A percentile compares a stretch with the other conserved stretches of the same genome.
Evolutionary conservation across 495 filamentous ascomycete species (phyloP).

Genomic region (Baudoinia panamericana): DNA sequence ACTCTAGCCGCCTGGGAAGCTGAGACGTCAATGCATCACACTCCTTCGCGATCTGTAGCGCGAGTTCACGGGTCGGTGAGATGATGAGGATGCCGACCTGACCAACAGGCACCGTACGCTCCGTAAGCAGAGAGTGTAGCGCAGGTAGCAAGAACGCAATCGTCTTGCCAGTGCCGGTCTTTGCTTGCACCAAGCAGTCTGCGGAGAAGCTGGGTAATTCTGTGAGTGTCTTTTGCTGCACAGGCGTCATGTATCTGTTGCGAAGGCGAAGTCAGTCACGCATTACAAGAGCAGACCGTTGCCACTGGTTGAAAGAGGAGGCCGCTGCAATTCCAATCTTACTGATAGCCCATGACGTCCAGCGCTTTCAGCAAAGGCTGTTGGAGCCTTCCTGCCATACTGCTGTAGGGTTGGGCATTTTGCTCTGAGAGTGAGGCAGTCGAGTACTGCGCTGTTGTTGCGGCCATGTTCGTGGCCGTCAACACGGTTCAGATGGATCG

Average conservation of each 20-base stretch:
- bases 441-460: conserved; percentile 1
- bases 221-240: conserved; percentile 42
- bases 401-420: conserved; percentile 28
- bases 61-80: conserved; percentile 87
- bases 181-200: conserved; percentile 48
- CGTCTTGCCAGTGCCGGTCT: conserved; percentile 36
- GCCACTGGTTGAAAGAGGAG: not conserved
- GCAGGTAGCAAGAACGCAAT: conserved; percentile 33
- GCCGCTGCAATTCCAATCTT: not conserved
- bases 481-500: too few relatives aligned
- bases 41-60: conserved; percentile 85
- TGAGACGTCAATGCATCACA: conserved; percentile 47
- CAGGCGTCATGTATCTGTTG: conserved; percentile 39
- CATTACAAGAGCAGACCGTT: not conserved
- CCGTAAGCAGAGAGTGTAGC: conserved; percentile 38
- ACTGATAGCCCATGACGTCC: conserved; percentile 22
- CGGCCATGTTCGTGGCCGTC: too few relatives aligned
- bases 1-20: conserved; percentile 35
- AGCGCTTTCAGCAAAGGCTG: conserved; percentile 35
- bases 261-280: conserved; percentile 22
- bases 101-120: conserved; percentile 28
- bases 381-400: conserved; percentile 38
- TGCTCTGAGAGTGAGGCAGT: conserved; percentile 1
- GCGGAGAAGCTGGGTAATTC: conserved; percentile 38
- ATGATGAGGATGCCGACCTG: conserved; percentile 82